Evolutionary conservation across 352 stramenopile genomes (phyloP).

Genomic region (Phytophthora pistaciae): DNA sequence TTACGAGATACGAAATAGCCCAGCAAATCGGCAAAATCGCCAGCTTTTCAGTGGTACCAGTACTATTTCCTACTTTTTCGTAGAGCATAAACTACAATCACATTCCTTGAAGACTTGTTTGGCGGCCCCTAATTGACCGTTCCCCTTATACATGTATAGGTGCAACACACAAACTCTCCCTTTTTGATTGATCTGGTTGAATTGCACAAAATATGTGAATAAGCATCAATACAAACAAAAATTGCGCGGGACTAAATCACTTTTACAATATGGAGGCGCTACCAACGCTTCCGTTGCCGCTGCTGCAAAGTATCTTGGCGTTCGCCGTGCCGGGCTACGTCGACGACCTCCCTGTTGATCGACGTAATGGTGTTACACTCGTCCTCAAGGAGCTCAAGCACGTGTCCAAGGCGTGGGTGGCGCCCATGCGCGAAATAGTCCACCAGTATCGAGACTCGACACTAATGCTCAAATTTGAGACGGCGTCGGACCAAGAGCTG

Average conservation of each 20-base stretch:
- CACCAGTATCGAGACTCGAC: conserved; percentile 12
- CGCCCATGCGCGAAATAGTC: conserved; percentile 32
- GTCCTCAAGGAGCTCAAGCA: conserved; percentile 31
- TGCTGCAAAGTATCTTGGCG: conserved; percentile 38
- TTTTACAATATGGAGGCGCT: conserved; percentile 18
- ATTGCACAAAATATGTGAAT: neutral
- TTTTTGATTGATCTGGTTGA: too few relatives aligned
- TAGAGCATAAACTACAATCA: too few relatives aligned
- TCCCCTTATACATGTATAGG: too few relatives aligned
- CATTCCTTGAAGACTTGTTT: too few relatives aligned
- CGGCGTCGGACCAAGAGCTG: conserved; percentile 25
- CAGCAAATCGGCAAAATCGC: too few relatives aligned
- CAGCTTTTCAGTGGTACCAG: too few relatives aligned
- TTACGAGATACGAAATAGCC: too few relatives aligned
- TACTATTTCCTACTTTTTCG: too few relatives aligned
- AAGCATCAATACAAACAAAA: neutral
- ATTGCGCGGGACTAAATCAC: neutral
- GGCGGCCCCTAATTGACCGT: too few relatives aligned
- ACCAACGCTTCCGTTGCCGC: conserved; percentile 20
- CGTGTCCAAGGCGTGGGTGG: conserved; percentile 32
- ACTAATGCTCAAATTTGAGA: conserved; percentile 32
- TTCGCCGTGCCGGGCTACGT: conserved; percentile 34
- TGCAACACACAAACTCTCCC: too few relatives aligned
- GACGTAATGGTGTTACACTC: neutral
- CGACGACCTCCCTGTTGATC: neutral